Percentiles rank a stretch among this genome's conserved stretches.
Conservation (phyloP, 306 rosid species). For the Trifolium fragiferum region DNA sequence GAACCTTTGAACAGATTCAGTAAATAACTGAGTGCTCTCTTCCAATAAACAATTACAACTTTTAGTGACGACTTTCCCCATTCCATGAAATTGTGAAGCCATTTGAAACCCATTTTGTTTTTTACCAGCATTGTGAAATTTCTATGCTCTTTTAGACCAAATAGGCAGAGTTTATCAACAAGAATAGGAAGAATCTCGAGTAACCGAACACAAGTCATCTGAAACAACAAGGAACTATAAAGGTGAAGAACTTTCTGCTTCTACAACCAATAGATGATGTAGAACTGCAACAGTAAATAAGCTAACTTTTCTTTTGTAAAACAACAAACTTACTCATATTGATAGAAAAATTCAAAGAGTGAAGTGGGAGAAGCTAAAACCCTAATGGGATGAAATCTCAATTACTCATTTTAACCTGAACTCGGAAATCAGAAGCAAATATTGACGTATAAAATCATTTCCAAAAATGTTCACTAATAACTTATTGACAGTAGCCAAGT, state of each 20-base stretch:
- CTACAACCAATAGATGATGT: conserved; percentile 34
- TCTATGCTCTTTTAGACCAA: conserved; percentile 42
- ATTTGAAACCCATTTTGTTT: conserved; percentile 57
- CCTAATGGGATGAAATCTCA: conserved; percentile 32
- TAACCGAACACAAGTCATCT: conserved; percentile 97
- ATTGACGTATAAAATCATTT: conserved; percentile 30
- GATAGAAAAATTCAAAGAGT: conserved; percentile 4
- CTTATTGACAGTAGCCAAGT: conserved; percentile 9
- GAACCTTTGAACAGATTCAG: conserved; percentile 68
- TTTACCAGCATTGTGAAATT: conserved; percentile 45
- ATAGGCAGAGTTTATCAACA: conserved; percentile 56
- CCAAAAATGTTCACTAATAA: conserved; percentile 24
- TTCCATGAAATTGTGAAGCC: conserved; percentile 83
- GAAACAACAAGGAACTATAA: conserved; percentile 52
- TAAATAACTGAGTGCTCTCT: conserved; percentile 63
- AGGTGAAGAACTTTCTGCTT: conserved; percentile 46
- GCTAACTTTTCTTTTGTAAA: not conserved
- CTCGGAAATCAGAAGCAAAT: conserved; percentile 19
- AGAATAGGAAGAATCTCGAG: conserved; percentile 89
- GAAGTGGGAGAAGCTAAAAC: conserved; percentile 27
- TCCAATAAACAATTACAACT: conserved; percentile 88
- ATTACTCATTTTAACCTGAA: conserved; percentile 25
- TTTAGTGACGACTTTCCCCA: conserved; percentile 96
- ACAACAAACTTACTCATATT: conserved; percentile 2
- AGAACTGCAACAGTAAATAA: conserved; percentile 33